phyloP scores from a whole-genome alignment of 2,329 filamentous ascomycete species.

The Trichoderma gracile region DNA sequence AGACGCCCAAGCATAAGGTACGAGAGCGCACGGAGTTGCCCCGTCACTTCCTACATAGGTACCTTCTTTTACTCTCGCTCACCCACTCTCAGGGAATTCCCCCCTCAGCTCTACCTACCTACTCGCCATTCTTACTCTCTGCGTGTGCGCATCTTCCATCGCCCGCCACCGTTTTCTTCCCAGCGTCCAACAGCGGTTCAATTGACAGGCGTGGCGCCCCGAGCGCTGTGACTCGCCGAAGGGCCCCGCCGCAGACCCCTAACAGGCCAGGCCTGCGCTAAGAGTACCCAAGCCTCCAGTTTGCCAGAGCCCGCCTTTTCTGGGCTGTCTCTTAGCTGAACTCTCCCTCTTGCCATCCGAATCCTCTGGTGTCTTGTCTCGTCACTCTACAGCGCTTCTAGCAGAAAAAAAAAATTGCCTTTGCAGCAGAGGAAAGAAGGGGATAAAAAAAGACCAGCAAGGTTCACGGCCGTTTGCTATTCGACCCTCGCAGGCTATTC shows the following conservation, averaged over 20 bases:
- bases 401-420: too few relatives aligned
- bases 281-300: slow-evolving; percentile 26
- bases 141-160: slow-evolving; percentile 2
- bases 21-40: slow-evolving; percentile 7
- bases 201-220: slow-evolving; percentile 34
- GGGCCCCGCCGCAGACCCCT: slow-evolving; percentile 35
- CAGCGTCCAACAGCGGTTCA: slow-evolving; percentile 10
- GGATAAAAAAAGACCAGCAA: too few relatives aligned
- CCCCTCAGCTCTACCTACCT: too few relatives aligned
- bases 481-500: too few relatives aligned
- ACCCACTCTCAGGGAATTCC: not conserved
- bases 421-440: too few relatives aligned
- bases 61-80: not conserved
- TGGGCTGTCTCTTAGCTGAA: slow-evolving; percentile 30
- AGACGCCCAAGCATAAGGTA: not conserved
- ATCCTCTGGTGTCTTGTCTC: slow-evolving; percentile 11
- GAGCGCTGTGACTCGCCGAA: slow-evolving; percentile 34
- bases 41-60: too few relatives aligned
- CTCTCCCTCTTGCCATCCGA: slow-evolving; percentile 35
- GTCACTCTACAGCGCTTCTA: not conserved
- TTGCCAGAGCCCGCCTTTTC: slow-evolving; percentile 36
- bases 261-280: slow-evolving; percentile 30
- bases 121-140: not conserved
- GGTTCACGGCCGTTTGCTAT: too few relatives aligned
- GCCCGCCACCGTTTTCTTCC: slow-evolving; percentile 5